Evolutionary conservation across 345 rosid species (phyloP), one percentile per base, ranked within the genome.

Genomic region (Salix suchowensis): DNA sequence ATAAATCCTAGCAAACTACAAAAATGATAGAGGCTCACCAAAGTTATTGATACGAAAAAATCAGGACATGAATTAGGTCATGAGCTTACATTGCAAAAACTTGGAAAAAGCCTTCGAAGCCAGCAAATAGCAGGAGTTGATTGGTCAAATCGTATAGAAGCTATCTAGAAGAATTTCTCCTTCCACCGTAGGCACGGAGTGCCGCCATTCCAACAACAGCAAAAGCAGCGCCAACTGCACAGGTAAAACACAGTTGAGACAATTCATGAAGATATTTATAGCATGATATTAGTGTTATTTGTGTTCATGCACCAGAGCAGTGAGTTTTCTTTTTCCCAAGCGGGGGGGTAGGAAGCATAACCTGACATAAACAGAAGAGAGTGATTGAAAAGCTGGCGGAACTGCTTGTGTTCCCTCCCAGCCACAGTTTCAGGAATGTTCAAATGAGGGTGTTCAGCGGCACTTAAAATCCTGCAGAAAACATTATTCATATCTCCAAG

Each of bases 301-400:
- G 62, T 48, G 48, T 61, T 26, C 60, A 67, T 54, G 65, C 3
- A 44, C 23, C 64, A 39, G 24, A 7, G 76, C 11, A 23, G 28
- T 52, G 58, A 3, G 13, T 7, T 8, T 55, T 55, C 11, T n/a
- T 55, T 55, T 9, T 9, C 26, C 28, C 37, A 16, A 68, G 40
- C 19, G 62, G n/a, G 68, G 24, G 64, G 50, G 32, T 30, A 23
- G 34, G 61, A n/a, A 37, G 24, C 23, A 44, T 12, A 70, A 86
- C 96, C 89, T 86, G 97, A 93, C 81, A 91, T 89, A 78, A 93
- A 82, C 48, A 91, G 66, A 65, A 91, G 89, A 34, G 96, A 91
- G 82, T 84, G 88, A 79, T 81, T 89, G 72, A 91, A 83, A 34
- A 91, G 73, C 72, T 82, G 88, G 66, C 85, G 87, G 71, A 84